Percentiles rank a stretch among this genome's conserved stretches.
phyloP scores from a whole-genome alignment of 2,329 filamentous ascomycete species.

The Cercospora sp. region DNA sequence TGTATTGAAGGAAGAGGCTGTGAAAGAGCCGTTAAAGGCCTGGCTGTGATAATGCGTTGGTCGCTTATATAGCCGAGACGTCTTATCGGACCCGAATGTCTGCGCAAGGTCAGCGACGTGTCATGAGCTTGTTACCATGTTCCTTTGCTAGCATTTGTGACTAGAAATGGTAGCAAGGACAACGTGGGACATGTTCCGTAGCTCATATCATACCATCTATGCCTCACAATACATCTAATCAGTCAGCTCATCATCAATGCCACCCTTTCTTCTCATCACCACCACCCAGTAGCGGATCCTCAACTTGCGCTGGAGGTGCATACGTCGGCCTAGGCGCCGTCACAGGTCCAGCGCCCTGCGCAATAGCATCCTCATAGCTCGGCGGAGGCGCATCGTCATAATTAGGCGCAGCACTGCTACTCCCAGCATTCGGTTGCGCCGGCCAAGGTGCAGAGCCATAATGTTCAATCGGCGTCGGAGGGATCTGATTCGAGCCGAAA shows the following conservation, averaged over 20 bases:
- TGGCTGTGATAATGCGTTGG: background rate
- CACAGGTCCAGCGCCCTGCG: constrained; percentile 72
- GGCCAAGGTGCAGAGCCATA: constrained; percentile 16
- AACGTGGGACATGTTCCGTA: too few species aligned
- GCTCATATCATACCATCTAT: background rate
- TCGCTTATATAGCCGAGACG: background rate
- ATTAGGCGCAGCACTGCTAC: constrained; percentile 14
- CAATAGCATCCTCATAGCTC: constrained; percentile 92
- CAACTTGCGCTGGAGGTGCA: constrained; percentile 43
- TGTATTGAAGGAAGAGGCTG: background rate
- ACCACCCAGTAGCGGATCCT: constrained; percentile 33
- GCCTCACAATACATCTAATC: background rate
- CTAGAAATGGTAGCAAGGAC: too few species aligned
- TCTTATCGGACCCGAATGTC: background rate
- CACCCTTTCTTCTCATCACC: constrained; percentile 39
- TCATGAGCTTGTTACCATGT: background rate
- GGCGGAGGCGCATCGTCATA: constrained; percentile 70
- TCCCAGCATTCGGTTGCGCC: constrained; percentile 12
- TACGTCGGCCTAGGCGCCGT: constrained; percentile 71
- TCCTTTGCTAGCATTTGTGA: too few species aligned
- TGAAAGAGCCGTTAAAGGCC: background rate
- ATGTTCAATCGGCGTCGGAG: constrained; percentile 29
- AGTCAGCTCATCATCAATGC: constrained; percentile 3
- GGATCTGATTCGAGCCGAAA: constrained; percentile 32
- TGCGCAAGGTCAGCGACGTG: too few species aligned